phyloP scores from a whole-genome alignment of 2,329 filamentous ascomycete genomes.

The Cytospora leucostoma region DNA sequence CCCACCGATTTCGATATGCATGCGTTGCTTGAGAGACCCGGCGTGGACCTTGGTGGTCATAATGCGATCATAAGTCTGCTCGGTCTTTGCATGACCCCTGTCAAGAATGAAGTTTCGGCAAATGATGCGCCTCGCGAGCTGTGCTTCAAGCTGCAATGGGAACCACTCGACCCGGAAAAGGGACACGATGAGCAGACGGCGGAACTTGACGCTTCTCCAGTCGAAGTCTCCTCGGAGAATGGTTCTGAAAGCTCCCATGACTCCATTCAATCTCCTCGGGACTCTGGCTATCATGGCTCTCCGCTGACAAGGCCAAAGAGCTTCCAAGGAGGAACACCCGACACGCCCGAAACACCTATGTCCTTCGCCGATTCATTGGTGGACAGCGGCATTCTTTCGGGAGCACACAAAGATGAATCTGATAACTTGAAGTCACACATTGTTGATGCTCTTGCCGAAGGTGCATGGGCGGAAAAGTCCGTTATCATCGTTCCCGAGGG shows the following conservation, averaged over 20 bases:
- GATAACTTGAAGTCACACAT: neutral
- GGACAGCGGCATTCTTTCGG: neutral
- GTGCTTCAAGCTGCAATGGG: conserved; percentile 34
- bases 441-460: neutral
- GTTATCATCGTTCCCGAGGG: neutral
- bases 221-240: neutral
- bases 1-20: conserved; percentile 31
- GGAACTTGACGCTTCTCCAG: neutral
- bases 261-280: neutral
- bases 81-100: conserved; percentile 30
- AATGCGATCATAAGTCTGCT: conserved; percentile 29
- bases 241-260: conserved; percentile 4
- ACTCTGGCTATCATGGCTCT: neutral
- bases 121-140: conserved; percentile 29
- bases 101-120: conserved; percentile 15
- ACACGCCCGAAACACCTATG: neutral
- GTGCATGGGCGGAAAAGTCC: conserved; percentile 5
- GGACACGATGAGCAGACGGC: neutral
- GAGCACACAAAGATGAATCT: neutral
- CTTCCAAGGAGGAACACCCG: neutral
- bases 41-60: neutral
- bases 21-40: conserved; percentile 19
- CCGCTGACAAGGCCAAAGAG: neutral
- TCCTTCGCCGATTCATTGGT: neutral
- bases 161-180: conserved; percentile 17